These are phyloP conservation scores for Cardamine occulta DNA, from an alignment of 345 rosid species.

Conservation along the genomic window DNA sequence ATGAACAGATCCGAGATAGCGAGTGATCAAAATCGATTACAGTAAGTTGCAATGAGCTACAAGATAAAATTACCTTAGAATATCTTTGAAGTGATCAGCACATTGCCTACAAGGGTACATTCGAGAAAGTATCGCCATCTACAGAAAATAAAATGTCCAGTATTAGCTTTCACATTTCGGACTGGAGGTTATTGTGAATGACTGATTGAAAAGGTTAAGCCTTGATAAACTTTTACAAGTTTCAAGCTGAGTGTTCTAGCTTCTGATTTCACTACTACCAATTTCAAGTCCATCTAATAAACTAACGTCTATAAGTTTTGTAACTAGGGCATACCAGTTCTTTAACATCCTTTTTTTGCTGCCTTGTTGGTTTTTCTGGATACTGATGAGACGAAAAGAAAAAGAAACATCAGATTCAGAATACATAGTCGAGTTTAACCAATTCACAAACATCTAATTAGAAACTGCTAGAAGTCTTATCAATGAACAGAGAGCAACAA, in stretches of 20 bases:
- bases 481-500: neutral
- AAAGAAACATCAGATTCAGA: conserved; percentile 2
- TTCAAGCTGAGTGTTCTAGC: neutral
- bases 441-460: no score
- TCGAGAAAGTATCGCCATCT: conserved; percentile 91
- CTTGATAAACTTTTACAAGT: neutral
- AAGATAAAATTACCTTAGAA: conserved; percentile 61
- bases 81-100: conserved; percentile 94
- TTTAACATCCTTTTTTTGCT: conserved; percentile 87
- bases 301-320: neutral
- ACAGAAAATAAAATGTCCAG: conserved; percentile 21
- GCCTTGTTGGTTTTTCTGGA: conserved; percentile 96
- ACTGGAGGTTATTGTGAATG: neutral
- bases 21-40: conserved; percentile 11
- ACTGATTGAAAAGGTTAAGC: neutral
- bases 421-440: conserved; percentile 3
- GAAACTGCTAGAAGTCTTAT: neutral
- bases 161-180: conserved; percentile 17
- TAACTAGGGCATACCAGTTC: conserved; percentile 62
- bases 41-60: conserved; percentile 9
- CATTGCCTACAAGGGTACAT: conserved; percentile 97
- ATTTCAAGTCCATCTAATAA: conserved; percentile 4
- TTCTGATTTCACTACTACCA: conserved; percentile 17
- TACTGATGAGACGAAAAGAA: conserved; percentile 56
- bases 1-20: conserved; percentile 12